phyloP scores from a whole-genome alignment of 805 yeast species.

The Candida succiphila region DNA sequence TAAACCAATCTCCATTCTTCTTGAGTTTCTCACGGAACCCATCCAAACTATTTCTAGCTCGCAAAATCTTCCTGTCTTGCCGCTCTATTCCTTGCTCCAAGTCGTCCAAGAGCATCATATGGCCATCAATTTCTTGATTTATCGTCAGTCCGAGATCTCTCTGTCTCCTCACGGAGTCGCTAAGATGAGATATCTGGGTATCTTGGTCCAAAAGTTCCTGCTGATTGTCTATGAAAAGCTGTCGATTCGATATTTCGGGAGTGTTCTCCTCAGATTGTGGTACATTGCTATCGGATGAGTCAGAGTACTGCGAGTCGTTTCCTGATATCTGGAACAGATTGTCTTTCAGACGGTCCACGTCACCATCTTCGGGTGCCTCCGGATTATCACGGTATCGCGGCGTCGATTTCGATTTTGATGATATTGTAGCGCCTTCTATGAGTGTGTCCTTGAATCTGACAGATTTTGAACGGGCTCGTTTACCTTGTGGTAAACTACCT shows the following conservation, averaged over 20 bases:
- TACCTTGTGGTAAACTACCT: too few relatives aligned
- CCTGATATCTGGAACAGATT: background rate
- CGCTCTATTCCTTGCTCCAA: constrained; percentile 35
- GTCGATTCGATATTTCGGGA: constrained; percentile 16
- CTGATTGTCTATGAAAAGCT: constrained; percentile 28
- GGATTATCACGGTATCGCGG: constrained; percentile 10
- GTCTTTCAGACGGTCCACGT: background rate
- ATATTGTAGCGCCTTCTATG: constrained; percentile 9
- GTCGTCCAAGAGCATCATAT: constrained; percentile 38
- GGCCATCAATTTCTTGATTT: constrained; percentile 36
- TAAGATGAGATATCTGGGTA: constrained; percentile 26
- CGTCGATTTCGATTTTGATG: background rate
- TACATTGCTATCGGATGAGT: background rate
- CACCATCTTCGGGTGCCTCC: constrained; percentile 1
- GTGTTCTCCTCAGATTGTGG: constrained; percentile 2
- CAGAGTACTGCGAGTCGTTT: background rate
- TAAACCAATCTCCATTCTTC: constrained; percentile 40
- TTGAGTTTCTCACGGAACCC: constrained; percentile 29
- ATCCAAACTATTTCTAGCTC: constrained; percentile 30
- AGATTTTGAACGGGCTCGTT: constrained; percentile 5
- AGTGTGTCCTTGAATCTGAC: constrained; percentile 15
- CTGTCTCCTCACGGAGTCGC: constrained; percentile 33
- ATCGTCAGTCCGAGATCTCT: constrained; percentile 35
- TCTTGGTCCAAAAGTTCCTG: constrained; percentile 40
- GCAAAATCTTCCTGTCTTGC: constrained; percentile 28